phyloP scores from a whole-genome alignment of 164 flowering plant species.

The Piper betle region DNA sequence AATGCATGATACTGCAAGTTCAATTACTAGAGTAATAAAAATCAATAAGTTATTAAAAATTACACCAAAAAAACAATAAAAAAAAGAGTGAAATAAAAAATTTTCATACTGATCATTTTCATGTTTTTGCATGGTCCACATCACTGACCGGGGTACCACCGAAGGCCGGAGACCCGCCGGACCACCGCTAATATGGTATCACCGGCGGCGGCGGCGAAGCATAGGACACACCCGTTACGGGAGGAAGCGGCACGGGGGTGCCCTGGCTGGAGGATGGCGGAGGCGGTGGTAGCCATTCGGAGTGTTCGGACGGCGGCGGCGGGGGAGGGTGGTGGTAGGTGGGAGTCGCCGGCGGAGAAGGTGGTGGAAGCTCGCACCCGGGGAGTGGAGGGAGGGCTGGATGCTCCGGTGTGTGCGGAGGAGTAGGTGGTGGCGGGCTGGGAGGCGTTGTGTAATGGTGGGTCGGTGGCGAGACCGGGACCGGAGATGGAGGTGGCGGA shows the following conservation, averaged over 20 bases:
- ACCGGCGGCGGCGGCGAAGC: slow-evolving; percentile 65
- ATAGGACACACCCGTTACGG: slow-evolving; percentile 42
- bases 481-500: neutral
- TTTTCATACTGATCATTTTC: neutral
- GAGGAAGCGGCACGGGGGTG: slow-evolving; percentile 32
- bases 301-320: slow-evolving; percentile 6
- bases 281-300: slow-evolving; percentile 1
- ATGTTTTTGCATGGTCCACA: neutral
- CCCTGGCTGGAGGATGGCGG: neutral
- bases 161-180: neutral
- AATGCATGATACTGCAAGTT: neutral
- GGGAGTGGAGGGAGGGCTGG: neutral
- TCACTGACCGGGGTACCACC: neutral
- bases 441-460: neutral
- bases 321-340: slow-evolving; percentile 2
- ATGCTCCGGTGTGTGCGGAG: slow-evolving; percentile 1
- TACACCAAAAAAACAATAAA: neutral
- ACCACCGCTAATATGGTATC: slow-evolving; percentile 35
- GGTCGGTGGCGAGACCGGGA: neutral
- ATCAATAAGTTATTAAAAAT: no score
- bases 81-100: neutral
- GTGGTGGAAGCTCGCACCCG: slow-evolving; percentile 2
- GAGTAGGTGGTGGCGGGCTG: neutral
- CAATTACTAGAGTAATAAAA: no score
- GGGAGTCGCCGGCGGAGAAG: slow-evolving; percentile 3